These are phyloP conservation scores for Ramaria sp. DNA, from an alignment of 768 basidiomycete species.

Conservation along the genomic window DNA sequence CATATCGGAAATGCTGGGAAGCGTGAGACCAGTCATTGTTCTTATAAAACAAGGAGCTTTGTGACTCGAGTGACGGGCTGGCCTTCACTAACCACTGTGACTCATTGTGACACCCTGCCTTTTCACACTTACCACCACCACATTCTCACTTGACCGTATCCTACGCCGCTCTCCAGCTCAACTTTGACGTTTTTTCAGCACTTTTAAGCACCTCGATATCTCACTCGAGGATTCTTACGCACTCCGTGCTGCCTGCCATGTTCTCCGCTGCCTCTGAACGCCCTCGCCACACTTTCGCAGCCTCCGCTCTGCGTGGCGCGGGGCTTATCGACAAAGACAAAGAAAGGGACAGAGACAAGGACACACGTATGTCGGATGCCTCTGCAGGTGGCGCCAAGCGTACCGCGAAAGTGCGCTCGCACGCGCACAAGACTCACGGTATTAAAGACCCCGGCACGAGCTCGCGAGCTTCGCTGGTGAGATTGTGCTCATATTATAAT, in stretches of 20 bases:
- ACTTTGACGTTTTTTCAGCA: not conserved
- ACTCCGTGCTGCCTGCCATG: not conserved
- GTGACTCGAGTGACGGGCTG: not conserved
- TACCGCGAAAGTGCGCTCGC: constrained; percentile 4
- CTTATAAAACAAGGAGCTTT: not conserved
- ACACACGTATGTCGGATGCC: constrained; percentile 5
- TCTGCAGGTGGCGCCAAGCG: constrained; percentile 4
- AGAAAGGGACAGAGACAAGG: not conserved
- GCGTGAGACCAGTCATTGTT: not conserved
- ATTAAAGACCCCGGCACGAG: constrained; percentile 8
- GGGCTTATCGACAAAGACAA: constrained; percentile 6
- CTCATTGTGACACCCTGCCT: not conserved
- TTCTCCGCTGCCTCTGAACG: constrained; percentile 7
- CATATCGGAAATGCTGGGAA: not conserved
- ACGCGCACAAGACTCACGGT: not conserved
- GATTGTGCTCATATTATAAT: not conserved
- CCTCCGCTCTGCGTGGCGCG: constrained; percentile 1
- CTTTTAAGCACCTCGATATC: not conserved
- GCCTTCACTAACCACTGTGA: not conserved
- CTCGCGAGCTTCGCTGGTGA: constrained; percentile 9
- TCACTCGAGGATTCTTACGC: not conserved
- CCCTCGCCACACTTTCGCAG: constrained; percentile 6
- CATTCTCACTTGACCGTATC: not conserved
- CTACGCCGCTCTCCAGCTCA: not conserved
- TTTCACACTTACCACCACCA: not conserved